phyloP scores from a whole-genome alignment of 164 flowering plant genomes.

The grape (Vitis vinifera) region ASM3070453v1 NC_081812.1:21698001-21698500 shows the following conservation, averaged over 20 bases:
- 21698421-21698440: conserved; percentile 76
- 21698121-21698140: conserved; percentile 67
- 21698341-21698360: conserved; percentile 94
- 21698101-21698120: conserved; percentile 73
- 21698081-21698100: conserved; percentile 92
- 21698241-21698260: conserved; percentile 51
- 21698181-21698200: conserved; percentile 65
- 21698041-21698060: conserved; percentile 99
- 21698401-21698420: conserved; percentile 92
- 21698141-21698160: conserved; percentile 79
- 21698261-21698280: conserved; percentile 44
- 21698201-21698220: conserved; percentile 52
- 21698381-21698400: conserved; percentile 99
- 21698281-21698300: conserved; percentile 55
- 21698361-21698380: conserved; percentile 97
- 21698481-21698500: conserved; percentile 63
- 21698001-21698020: conserved; percentile 56
- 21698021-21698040: conserved; percentile 93
- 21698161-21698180: conserved; percentile 69
- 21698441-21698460: conserved; percentile 67
- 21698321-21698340: conserved; percentile 94
- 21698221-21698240: conserved; percentile 48
- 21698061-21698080: conserved; percentile 92
- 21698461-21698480: conserved; percentile 51
- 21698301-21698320: conserved; percentile 66